A percentile compares a stretch with the other conserved stretches of the same genome.
Conservation (phyloP, 768 basidiomycete species). For the Russula sp. region DNA sequence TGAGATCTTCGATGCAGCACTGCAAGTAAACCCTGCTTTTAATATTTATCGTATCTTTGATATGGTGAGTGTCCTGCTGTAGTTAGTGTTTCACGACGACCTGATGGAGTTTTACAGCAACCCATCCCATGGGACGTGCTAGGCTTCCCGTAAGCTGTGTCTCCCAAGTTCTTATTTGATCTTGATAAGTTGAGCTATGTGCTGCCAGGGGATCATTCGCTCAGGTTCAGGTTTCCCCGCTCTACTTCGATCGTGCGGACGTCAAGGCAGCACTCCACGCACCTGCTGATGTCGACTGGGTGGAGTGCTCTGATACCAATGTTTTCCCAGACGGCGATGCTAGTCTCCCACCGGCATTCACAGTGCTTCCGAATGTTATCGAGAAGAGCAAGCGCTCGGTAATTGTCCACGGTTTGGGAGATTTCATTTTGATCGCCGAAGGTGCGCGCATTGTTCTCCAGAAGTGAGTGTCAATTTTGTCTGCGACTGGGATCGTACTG, state of each 20-base stretch:
- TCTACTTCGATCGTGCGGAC: conserved; percentile 64
- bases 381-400: conserved; percentile 64
- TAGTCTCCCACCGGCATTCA: conserved; percentile 55
- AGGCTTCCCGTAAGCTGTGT: background rate
- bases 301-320: conserved; percentile 49
- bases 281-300: conserved; percentile 52
- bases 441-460: conserved; percentile 39
- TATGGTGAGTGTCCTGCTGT: conserved; percentile 32
- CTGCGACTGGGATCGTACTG: background rate
- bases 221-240: conserved; percentile 45
- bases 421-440: conserved; percentile 67
- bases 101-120: conserved; percentile 29
- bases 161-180: background rate
- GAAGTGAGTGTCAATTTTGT: conserved; percentile 27
- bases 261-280: conserved; percentile 70
- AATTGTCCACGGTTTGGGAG: conserved; percentile 65
- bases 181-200: background rate
- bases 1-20: conserved; percentile 54
- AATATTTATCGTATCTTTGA: conserved; percentile 74
- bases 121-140: conserved; percentile 70
- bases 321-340: conserved; percentile 58
- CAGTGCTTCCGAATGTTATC: conserved; percentile 61
- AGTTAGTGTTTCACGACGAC: background rate
- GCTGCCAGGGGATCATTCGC: conserved; percentile 43
- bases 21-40: conserved; percentile 65